These are phyloP conservation scores for Peziza echinospora DNA, from an alignment of 495 filamentous ascomycete genomes.

Conservation along the genomic window DNA sequence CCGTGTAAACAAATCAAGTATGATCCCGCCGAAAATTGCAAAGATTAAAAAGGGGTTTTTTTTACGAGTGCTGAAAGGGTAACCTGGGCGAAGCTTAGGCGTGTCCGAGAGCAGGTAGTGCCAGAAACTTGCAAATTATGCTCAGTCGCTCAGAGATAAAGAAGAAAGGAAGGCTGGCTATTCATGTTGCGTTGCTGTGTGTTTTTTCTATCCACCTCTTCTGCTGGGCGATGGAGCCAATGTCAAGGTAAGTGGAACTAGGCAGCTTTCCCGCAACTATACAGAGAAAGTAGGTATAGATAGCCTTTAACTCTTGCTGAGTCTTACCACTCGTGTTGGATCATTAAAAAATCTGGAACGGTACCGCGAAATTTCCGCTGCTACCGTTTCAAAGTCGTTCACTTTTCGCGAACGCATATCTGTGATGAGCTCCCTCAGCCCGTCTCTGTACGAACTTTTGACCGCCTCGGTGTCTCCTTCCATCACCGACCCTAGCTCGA, in stretches of 20 bases:
- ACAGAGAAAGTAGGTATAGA: too few relatives aligned
- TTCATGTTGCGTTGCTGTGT: too few relatives aligned
- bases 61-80: neutral
- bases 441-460: constrained; percentile 47
- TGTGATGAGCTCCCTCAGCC: constrained; percentile 53
- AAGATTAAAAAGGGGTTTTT: neutral
- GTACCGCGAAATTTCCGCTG: constrained; percentile 59
- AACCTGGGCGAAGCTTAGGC: too few relatives aligned
- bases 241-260: too few relatives aligned
- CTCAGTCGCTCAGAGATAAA: too few relatives aligned
- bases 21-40: neutral
- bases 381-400: constrained; percentile 63
- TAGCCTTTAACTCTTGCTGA: neutral
- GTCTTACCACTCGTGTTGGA: neutral
- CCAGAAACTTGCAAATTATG: too few relatives aligned
- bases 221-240: too few relatives aligned
- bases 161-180: too few relatives aligned
- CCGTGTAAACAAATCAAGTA: too few relatives aligned
- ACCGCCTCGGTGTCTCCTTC: constrained; percentile 52
- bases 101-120: too few relatives aligned
- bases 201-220: too few relatives aligned
- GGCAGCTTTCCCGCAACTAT: too few relatives aligned
- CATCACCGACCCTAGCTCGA: constrained; percentile 51
- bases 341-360: constrained; percentile 27
- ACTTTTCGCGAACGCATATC: constrained; percentile 50